Evolutionary conservation across 371 early-diverging fungal genomes (phyloP), one percentile per base, ranked within the genome.

Genomic region (Mortierella sp.): DNA sequence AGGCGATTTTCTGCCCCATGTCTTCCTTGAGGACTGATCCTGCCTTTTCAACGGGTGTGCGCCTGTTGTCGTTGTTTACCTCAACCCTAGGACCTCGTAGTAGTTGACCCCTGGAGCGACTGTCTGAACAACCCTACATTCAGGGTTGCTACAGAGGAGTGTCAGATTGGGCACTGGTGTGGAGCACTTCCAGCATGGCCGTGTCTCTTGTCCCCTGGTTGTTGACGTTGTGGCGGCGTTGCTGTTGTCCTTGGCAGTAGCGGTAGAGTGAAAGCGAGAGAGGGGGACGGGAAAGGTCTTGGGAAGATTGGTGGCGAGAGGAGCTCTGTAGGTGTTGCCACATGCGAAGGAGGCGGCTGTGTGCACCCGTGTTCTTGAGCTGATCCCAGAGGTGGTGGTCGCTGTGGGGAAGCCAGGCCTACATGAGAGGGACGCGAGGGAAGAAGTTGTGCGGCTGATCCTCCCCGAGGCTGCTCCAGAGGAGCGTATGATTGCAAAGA

Each of bases 101-200:
- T 89, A 94, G 58, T 88, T 89, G 30, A 84, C 65, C 14, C 85
- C 85, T 8, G 83, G 54, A 1, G 85, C 82, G 8, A 90, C 81
- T 13, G 91, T 86, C 66, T 93, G 94, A 58, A 93, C 89, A 19
- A 84, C 89, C 19, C 81, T 82, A 71, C 93, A 92, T 18, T 83
- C 83, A 19, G 81, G 78, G 50, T 86, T 89, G 21, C 82, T 82
- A 68, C 90, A 90, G 42, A 81, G 61, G 21, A 84, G 54, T 1
- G 82, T 67, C 52, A 83, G 45, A 21, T 66, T 79, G 10, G 82
- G 82, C 13, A 83, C 81, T 6, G 79, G 64, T 21, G 81, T 65
- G 24, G 82, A 64, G 54, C 86, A 86, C 61, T 84, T 84, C 84
- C 84, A 86, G 54, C 86, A 86, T 6, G 67, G 43, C n/a, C 78